A percentile compares a stretch with the other conserved stretches of the same genome.
Evolutionary conservation across 805 yeast genomes (phyloP).

Genomic region (Starmerella tilneyi): DNA sequence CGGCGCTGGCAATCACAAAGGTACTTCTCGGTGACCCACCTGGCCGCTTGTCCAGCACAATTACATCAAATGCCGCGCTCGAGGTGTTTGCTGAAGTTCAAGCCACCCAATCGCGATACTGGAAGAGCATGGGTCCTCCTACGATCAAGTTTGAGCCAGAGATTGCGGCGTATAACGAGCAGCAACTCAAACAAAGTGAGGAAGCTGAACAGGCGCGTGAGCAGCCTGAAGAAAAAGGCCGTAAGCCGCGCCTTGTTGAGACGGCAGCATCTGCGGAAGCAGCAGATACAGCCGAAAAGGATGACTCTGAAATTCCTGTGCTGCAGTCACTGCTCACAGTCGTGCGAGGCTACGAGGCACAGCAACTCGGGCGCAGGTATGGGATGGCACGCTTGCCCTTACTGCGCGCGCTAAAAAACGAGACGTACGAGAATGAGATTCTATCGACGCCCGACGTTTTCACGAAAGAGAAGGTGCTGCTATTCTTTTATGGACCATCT

Average conservation of each 20-base stretch:
- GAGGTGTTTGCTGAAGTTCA: conserved; percentile 74
- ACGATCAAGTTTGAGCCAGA: conserved; percentile 20
- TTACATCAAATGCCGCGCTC: conserved; percentile 68
- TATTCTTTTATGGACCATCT: conserved; percentile 82
- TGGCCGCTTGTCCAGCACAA: conserved; percentile 47
- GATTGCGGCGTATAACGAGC: conserved; percentile 19
- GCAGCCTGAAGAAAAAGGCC: conserved; percentile 3
- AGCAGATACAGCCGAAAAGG: not conserved
- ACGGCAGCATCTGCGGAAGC: not conserved
- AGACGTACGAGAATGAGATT: conserved; percentile 51
- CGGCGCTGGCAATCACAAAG: conserved; percentile 87
- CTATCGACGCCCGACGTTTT: conserved; percentile 63
- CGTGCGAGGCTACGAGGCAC: conserved; percentile 59
- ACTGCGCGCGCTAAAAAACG: conserved; percentile 27
- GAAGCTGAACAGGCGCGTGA: conserved; percentile 19
- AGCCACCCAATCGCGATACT: conserved; percentile 68
- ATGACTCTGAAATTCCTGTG: conserved; percentile 5
- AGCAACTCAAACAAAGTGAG: conserved; percentile 19
- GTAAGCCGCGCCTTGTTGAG: not conserved
- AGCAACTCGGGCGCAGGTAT: conserved; percentile 41
- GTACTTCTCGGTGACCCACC: conserved; percentile 94
- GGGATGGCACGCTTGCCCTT: conserved; percentile 63
- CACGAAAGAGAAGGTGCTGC: conserved; percentile 47
- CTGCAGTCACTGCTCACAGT: conserved; percentile 49
- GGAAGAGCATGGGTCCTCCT: conserved; percentile 60